Conservation (phyloP, 768 basidiomycete genomes). For the Lactarius evosmus region DNA sequence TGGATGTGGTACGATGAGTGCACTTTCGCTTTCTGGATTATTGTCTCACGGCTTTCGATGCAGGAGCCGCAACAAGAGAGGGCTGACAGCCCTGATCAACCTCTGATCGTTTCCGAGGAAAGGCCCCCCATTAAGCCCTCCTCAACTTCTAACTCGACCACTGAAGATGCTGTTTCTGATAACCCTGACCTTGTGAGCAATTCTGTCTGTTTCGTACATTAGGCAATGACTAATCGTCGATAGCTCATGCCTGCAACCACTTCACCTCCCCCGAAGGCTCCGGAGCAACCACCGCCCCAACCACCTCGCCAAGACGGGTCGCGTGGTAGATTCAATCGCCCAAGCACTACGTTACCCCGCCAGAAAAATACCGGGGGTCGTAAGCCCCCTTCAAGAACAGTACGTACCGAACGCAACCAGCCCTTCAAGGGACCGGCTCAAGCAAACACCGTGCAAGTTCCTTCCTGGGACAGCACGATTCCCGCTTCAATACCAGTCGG, state of each 20-base stretch:
- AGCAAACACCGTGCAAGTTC: not conserved
- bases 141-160: not conserved
- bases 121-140: not conserved
- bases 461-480: not conserved
- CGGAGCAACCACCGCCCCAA: not conserved
- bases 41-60: not conserved
- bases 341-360: not conserved
- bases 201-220: not conserved
- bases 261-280: not conserved
- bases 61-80: slow-evolving; percentile 5
- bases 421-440: not conserved
- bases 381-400: not conserved
- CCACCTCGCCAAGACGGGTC: not conserved
- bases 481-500: not conserved
- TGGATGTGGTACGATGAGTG: not conserved
- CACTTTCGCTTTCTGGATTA: not conserved
- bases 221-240: not conserved
- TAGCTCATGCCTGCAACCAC: not conserved
- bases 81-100: not conserved
- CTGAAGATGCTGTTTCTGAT: not conserved
- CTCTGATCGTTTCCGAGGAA: not conserved
- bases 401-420: not conserved
- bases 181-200: not conserved
- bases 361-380: not conserved
- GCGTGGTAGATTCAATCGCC: not conserved